phyloP scores from a whole-genome alignment of 805 yeast species.

The Schwanniomyces occidentalis region DNA sequence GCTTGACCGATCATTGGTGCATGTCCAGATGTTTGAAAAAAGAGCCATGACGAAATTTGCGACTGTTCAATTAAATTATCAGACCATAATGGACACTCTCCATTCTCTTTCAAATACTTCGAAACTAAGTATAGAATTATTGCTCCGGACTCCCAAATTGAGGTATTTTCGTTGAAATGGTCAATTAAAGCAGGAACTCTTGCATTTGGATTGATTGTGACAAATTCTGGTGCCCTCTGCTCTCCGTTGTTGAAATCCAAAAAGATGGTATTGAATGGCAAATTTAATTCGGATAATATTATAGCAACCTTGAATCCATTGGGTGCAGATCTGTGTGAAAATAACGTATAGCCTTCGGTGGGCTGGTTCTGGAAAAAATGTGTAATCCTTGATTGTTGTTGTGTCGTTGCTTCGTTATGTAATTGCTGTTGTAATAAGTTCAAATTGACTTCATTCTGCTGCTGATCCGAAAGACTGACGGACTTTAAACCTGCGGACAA shows the following conservation, averaged over 20 bases:
- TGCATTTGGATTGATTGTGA: constrained; percentile 93
- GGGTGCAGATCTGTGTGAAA: constrained; percentile 85
- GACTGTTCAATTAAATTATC: constrained; percentile 76
- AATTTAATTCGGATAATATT: constrained; percentile 77
- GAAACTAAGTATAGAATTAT: constrained; percentile 81
- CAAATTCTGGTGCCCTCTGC: constrained; percentile 91
- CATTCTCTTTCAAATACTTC: constrained; percentile 60
- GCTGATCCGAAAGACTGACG: constrained; percentile 43
- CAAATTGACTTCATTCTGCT: constrained; percentile 42
- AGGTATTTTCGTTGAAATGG: constrained; percentile 74
- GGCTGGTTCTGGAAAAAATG: constrained; percentile 78
- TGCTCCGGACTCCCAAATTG: constrained; percentile 96
- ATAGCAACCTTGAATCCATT: constrained; percentile 96
- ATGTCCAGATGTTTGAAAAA: constrained; percentile 94
- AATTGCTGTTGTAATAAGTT: constrained; percentile 47
- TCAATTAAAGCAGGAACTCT: constrained; percentile 93
- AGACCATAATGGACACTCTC: constrained; percentile 77
- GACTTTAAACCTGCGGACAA: constrained; percentile 48
- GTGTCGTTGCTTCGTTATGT: constrained; percentile 39
- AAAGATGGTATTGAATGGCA: constrained; percentile 76
- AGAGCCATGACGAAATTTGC: constrained; percentile 84
- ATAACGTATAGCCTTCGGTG: constrained; percentile 77
- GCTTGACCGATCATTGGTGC: constrained; percentile 99
- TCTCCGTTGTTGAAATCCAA: constrained; percentile 87
- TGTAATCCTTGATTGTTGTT: constrained; percentile 56